phyloP scores from a whole-genome alignment of 306 rosid species.

The Sophora flavescens region DNA sequence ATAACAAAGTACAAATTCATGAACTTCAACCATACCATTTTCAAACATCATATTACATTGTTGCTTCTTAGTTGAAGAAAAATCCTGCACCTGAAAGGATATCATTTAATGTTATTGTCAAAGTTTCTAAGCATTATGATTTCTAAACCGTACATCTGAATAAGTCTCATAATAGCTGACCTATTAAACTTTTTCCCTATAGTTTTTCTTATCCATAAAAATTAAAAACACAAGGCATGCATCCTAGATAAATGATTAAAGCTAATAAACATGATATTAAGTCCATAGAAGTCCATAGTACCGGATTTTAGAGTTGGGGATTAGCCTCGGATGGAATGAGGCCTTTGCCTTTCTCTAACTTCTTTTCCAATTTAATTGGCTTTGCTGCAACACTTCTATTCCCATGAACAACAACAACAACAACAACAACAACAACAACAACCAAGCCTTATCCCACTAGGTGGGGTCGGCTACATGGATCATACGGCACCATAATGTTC shows the following conservation, averaged over 20 bases:
- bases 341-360: slow-evolving; percentile 20
- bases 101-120: neutral
- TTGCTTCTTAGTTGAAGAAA: slow-evolving; percentile 28
- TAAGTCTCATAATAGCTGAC: too few species aligned
- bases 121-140: neutral
- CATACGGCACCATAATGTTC: too few species aligned
- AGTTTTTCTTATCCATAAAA: too few species aligned
- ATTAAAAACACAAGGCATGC: too few species aligned
- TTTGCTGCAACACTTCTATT: slow-evolving; percentile 9
- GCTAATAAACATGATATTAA: neutral
- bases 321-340: slow-evolving; percentile 15
- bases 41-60: slow-evolving; percentile 19
- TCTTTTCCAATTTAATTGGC: slow-evolving; percentile 33
- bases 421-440: too few species aligned
- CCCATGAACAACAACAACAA: too few species aligned
- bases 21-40: slow-evolving; percentile 43
- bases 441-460: too few species aligned
- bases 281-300: neutral
- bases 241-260: neutral
- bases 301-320: slow-evolving; percentile 32
- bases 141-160: too few species aligned
- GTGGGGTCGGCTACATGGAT: too few species aligned
- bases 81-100: slow-evolving; percentile 39
- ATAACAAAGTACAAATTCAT: slow-evolving; percentile 10
- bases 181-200: too few species aligned